These are phyloP conservation scores for Mycena indigotica DNA, from an alignment of 768 basidiomycete genomes.

Conservation along the genomic window DNA sequence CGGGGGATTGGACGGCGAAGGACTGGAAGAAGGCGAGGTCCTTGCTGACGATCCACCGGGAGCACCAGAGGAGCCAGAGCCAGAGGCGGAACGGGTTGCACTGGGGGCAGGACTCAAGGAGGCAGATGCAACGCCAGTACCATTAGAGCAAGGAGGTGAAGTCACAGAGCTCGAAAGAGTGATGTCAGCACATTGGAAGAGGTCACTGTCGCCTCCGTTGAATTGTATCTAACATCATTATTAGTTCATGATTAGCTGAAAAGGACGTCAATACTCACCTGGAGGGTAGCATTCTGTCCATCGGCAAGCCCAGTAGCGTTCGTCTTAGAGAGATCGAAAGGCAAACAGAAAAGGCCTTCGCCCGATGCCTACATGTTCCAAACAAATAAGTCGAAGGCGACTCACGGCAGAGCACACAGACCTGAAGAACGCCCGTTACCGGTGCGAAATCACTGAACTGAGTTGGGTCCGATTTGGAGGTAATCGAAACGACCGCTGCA, in stretches of 20 bases:
- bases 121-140: slow-evolving; percentile 40
- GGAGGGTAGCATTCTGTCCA: slow-evolving; percentile 75
- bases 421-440: background rate
- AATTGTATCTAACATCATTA: slow-evolving; percentile 45
- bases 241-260: background rate
- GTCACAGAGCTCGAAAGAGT: slow-evolving; percentile 53
- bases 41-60: background rate
- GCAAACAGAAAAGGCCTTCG: slow-evolving; percentile 68
- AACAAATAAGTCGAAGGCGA: slow-evolving; percentile 59
- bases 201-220: slow-evolving; percentile 68
- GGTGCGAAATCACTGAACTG: slow-evolving; percentile 5
- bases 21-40: background rate
- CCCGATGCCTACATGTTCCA: slow-evolving; percentile 52
- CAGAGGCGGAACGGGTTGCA: slow-evolving; percentile 24
- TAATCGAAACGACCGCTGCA: slow-evolving; percentile 6
- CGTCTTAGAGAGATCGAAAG: slow-evolving; percentile 59
- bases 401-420: slow-evolving; percentile 53
- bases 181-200: slow-evolving; percentile 86
- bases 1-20: background rate
- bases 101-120: slow-evolving; percentile 18
- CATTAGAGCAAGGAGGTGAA: slow-evolving; percentile 49
- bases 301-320: slow-evolving; percentile 53
- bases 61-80: background rate
- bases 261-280: slow-evolving; percentile 33
- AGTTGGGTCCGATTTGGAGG: slow-evolving; percentile 3